A percentile compares a stretch with the other conserved stretches of the same genome.
Evolutionary conservation across 2,329 filamentous ascomycete species (phyloP).

Genomic region (Cadophora malorum): DNA sequence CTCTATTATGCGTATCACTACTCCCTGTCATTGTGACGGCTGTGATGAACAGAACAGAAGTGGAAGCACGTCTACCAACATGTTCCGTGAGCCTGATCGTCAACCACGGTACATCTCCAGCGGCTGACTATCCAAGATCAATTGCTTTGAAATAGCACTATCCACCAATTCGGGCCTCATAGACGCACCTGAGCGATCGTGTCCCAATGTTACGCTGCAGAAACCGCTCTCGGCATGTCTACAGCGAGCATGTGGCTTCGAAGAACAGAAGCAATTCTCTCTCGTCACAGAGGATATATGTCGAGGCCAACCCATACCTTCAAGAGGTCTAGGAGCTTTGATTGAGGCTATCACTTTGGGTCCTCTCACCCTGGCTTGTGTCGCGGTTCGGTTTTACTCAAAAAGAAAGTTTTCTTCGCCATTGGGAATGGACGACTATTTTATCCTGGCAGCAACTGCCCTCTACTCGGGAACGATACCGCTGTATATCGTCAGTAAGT

Average conservation of each 20-base stretch:
- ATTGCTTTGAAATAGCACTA: not conserved
- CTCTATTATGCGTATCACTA: not conserved
- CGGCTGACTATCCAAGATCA: not conserved
- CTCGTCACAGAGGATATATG: not conserved
- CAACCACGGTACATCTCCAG: not conserved
- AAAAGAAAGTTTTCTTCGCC: not conserved
- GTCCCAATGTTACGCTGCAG: not conserved
- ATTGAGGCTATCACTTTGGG: not conserved
- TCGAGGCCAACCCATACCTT: not conserved
- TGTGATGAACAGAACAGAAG: not conserved
- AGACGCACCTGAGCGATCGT: not conserved
- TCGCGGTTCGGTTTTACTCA: not conserved
- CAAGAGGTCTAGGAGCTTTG: not conserved
- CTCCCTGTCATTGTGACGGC: not conserved
- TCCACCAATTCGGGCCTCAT: not conserved
- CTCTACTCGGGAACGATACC: not conserved
- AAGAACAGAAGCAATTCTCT: conserved; percentile 1
- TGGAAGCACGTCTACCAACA: not conserved
- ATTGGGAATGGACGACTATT: not conserved
- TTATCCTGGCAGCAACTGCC: not conserved
- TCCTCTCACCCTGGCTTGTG: not conserved
- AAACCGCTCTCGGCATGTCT: not conserved
- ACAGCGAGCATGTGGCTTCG: not conserved
- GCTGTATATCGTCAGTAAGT: conserved; percentile 1
- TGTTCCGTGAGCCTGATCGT: not conserved